Evolutionary conservation across 2,329 filamentous ascomycete species (phyloP).

Genomic region (Cercospora sp.): DNA sequence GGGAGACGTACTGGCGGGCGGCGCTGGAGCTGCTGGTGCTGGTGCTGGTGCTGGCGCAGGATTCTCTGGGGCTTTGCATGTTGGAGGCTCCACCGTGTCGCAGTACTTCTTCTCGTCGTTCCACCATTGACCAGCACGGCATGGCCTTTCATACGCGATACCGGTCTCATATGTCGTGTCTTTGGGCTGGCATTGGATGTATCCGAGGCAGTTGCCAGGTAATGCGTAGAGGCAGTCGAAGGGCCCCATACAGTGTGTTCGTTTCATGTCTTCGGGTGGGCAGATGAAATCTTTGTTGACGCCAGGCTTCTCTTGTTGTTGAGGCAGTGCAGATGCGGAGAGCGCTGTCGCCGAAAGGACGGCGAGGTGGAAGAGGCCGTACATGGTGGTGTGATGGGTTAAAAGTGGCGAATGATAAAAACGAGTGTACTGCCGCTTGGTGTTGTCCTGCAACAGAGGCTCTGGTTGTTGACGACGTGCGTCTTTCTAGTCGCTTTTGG

Average conservation of each 20-base stretch:
- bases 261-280: conserved; percentile 9
- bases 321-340: neutral
- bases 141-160: conserved; percentile 11
- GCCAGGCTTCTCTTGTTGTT: neutral
- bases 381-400: conserved; percentile 1
- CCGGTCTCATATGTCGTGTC: conserved; percentile 8
- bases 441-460: conserved; percentile 1
- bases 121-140: conserved; percentile 9
- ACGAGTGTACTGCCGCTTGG: neutral
- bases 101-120: conserved; percentile 17
- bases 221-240: conserved; percentile 16
- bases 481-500: neutral
- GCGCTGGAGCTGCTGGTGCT: neutral
- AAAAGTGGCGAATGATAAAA: neutral
- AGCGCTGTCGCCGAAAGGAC: neutral
- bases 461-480: neutral
- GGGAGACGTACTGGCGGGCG: neutral
- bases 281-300: conserved; percentile 2
- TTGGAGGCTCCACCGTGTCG: neutral
- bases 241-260: conserved; percentile 8
- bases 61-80: neutral
- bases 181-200: conserved; percentile 14
- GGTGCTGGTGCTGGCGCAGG: neutral
- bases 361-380: neutral
- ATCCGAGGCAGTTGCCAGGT: conserved; percentile 8